A percentile compares a stretch with the other conserved stretches of the same genome.
These are phyloP conservation scores for Citrus unshiu DNA, from an alignment of 345 rosid species.

Conservation along the genomic window DNA sequence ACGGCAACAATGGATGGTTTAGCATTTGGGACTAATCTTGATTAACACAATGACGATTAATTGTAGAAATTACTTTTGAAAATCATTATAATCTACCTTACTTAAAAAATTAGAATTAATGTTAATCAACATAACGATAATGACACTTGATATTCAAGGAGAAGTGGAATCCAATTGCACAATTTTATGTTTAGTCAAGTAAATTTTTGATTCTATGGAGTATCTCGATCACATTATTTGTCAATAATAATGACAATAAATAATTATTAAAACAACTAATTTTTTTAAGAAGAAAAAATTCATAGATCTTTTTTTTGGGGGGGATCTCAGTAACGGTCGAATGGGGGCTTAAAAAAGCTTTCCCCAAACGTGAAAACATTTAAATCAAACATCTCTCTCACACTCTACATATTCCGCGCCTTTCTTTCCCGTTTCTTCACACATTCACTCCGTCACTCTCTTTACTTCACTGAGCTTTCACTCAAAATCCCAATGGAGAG, in stretches of 20 bases:
- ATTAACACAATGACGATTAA: too few relatives aligned
- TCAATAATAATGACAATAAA: neutral
- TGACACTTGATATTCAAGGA: too few relatives aligned
- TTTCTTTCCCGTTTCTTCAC: constrained; percentile 13
- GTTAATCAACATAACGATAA: too few relatives aligned
- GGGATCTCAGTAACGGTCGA: constrained; percentile 45
- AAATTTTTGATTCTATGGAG: too few relatives aligned
- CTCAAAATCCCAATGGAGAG: constrained; percentile 29
- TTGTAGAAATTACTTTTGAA: too few relatives aligned
- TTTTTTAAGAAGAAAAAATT: neutral
- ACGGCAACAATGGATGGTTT: too few relatives aligned
- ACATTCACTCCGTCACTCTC: neutral
- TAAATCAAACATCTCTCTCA: constrained; percentile 34
- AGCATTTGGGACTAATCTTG: too few relatives aligned
- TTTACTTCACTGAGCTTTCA: neutral
- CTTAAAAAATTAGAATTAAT: too few relatives aligned
- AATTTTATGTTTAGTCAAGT: too few relatives aligned
- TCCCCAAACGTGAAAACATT: constrained; percentile 55
- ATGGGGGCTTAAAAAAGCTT: constrained; percentile 30
- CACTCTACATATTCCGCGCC: constrained; percentile 44
- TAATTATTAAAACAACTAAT: too few relatives aligned
- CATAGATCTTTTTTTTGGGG: neutral
- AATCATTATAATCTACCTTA: too few relatives aligned
- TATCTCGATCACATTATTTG: too few relatives aligned
- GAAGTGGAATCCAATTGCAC: rapidly evolving